Evolutionary conservation across 495 filamentous ascomycete genomes (phyloP), one percentile per base, ranked within the genome.

Genomic region (Xylaria castorea): DNA sequence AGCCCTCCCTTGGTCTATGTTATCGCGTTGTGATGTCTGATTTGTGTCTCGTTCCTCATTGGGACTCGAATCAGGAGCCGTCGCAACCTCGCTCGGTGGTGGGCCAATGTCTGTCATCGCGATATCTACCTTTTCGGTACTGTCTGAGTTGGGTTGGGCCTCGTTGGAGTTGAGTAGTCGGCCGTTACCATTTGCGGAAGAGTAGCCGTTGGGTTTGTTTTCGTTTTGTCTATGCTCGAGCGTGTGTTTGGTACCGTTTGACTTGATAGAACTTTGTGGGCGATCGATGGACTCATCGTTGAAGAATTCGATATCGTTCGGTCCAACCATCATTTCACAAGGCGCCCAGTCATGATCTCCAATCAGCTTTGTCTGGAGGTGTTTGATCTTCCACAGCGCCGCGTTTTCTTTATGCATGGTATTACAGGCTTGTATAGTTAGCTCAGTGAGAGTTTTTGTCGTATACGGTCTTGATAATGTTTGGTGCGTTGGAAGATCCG

Each of bases 331-430:
- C 61, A 84, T 77, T 50, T 88, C 93, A 77, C 90, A 92, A 6
- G 93, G 92, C 74, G 90, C 90, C 92, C 92, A 98, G 0, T 87
- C 88, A 66, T 89, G 86, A 79, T 98, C 95, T 22, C 95, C 95
- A 40, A 93, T 84, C 18, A 97, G 87, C 75, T 89, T 88, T 36
- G 91, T 92, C 72, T 94, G 87, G 9, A 98, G 79, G 71, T 92
- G 91, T 73, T 95, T 93, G 16, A 92, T 90, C 60, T 88, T 90
- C 89, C 91, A 94, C 32, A 97, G 82, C 7, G 90, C 86, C 68
- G 86, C 88, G 70, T 89, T 90, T 78, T 97, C 95, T 78, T 92
- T 91, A 36, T 93, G 92, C 71, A 95, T 86, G 72, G 94, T 92
- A 71, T 81, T 77, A 85, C 86, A 74, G 85, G 88, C 68, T 87